Conservation (phyloP, 2,329 filamentous ascomycete species). For the Ophiognomonia clavigignenti-juglandacearum region DNA sequence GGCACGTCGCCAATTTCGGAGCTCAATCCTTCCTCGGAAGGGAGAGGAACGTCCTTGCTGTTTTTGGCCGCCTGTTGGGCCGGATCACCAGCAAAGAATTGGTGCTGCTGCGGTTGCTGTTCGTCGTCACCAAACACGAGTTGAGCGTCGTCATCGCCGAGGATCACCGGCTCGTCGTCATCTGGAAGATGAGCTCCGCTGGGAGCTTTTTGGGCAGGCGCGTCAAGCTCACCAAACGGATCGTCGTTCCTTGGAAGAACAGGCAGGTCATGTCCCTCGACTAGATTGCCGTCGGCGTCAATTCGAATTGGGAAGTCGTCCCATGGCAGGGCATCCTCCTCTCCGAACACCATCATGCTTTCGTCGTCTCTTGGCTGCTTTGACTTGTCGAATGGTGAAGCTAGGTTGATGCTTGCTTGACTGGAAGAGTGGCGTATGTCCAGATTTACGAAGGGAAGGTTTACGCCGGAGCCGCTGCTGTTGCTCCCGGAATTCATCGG, state of each 20-base stretch:
- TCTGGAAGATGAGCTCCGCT: slow-evolving; percentile 1
- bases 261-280: slow-evolving; percentile 43
- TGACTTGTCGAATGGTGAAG: slow-evolving; percentile 15
- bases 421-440: slow-evolving; percentile 16
- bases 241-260: slow-evolving; percentile 24
- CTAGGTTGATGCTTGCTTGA: slow-evolving; percentile 15
- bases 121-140: slow-evolving; percentile 30
- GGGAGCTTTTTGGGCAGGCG: slow-evolving; percentile 1
- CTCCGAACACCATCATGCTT: slow-evolving; percentile 24
- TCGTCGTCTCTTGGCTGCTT: slow-evolving; percentile 23
- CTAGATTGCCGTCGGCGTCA: slow-evolving; percentile 46
- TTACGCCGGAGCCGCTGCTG: slow-evolving; percentile 24
- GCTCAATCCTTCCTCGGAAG: slow-evolving; percentile 7
- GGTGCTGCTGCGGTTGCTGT: slow-evolving; percentile 22
- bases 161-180: slow-evolving; percentile 9
- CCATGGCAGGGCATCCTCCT: slow-evolving; percentile 33
- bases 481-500: slow-evolving; percentile 36
- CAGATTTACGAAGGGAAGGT: slow-evolving; percentile 15
- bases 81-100: slow-evolving; percentile 10
- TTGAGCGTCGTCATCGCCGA: slow-evolving; percentile 27
- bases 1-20: background rate
- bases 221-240: background rate
- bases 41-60: background rate
- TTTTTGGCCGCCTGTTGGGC: background rate
- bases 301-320: slow-evolving; percentile 43